phyloP scores from a whole-genome alignment of 1,284 basidiomycete species.

The Xerocomus nothofagi region DNA sequence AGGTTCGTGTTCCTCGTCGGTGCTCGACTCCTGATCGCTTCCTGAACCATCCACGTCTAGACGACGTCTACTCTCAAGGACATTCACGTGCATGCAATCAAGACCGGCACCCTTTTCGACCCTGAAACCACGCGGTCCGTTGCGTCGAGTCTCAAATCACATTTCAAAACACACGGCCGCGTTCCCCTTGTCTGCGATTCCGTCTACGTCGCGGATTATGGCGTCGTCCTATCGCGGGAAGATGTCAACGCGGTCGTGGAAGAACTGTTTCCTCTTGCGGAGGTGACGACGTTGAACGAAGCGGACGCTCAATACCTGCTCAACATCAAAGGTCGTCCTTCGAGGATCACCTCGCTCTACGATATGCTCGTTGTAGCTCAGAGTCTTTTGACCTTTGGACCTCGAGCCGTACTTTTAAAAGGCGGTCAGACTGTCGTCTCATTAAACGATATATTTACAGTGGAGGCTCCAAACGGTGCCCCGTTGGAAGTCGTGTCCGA shows the following conservation, averaged over 20 bases:
- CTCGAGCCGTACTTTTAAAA: constrained; percentile 74
- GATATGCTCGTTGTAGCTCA: constrained; percentile 66
- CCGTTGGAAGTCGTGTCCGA: constrained; percentile 29
- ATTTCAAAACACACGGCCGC: constrained; percentile 31
- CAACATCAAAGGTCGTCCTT: constrained; percentile 34
- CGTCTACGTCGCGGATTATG: constrained; percentile 90
- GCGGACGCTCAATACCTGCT: constrained; percentile 76
- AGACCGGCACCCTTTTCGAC: constrained; percentile 85
- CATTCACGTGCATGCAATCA: constrained; percentile 72
- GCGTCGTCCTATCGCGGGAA: constrained; percentile 74
- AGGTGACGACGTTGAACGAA: constrained; percentile 84
- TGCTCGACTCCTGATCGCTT: no score
- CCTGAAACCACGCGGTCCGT: constrained; percentile 48
- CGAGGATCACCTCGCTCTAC: constrained; percentile 48
- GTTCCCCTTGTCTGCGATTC: constrained; percentile 77
- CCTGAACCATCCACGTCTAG: constrained; percentile 38
- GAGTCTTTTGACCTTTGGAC: constrained; percentile 50
- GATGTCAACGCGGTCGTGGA: constrained; percentile 64
- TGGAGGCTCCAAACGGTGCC: background rate
- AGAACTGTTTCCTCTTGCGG: constrained; percentile 73
- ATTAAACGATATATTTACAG: constrained; percentile 2
- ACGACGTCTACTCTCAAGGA: constrained; percentile 72
- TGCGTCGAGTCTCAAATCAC: constrained; percentile 43
- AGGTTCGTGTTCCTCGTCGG: constrained; percentile 45
- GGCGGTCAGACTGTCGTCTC: constrained; percentile 72